phyloP scores from a whole-genome alignment of 2,329 filamentous ascomycete genomes.

The Aspergillus ustus region DNA sequence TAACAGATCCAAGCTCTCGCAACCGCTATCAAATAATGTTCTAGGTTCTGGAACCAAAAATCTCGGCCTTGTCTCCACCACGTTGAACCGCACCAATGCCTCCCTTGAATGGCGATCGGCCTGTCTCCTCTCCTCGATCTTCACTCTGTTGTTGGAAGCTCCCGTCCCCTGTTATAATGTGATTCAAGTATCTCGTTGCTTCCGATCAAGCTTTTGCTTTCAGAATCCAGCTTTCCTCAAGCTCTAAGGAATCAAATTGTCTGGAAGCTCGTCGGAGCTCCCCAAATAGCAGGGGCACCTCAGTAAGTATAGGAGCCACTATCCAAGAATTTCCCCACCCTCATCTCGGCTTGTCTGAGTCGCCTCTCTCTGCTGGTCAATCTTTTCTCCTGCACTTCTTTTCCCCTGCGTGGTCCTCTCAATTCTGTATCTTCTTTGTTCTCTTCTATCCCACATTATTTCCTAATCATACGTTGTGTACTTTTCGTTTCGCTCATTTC shows the following conservation, averaged over 20 bases:
- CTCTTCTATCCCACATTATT: constrained; percentile 2
- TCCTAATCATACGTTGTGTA: neutral
- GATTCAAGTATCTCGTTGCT: neutral
- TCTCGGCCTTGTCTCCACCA: constrained; percentile 6
- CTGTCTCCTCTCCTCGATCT: constrained; percentile 11
- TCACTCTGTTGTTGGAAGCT: constrained; percentile 1
- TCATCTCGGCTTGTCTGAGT: constrained; percentile 9
- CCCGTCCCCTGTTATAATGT: neutral
- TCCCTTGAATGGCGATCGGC: constrained; percentile 3
- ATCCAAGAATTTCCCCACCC: constrained; percentile 13
- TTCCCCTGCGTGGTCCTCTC: constrained; percentile 7
- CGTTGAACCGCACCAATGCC: constrained; percentile 7
- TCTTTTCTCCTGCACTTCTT: constrained; percentile 15
- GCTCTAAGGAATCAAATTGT: neutral
- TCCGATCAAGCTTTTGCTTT: neutral
- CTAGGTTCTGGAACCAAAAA: constrained; percentile 6
- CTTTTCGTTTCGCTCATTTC: neutral
- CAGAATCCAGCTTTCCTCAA: neutral
- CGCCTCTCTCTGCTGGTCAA: constrained; percentile 12
- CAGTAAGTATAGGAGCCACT: constrained; percentile 15
- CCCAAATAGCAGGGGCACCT: neutral
- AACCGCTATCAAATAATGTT: neutral
- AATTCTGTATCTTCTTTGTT: constrained; percentile 3
- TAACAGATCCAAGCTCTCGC: neutral
- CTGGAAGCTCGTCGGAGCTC: neutral